Conservation (phyloP, 352 stramenopile species). For the Globisporangium viniferum region DNA sequence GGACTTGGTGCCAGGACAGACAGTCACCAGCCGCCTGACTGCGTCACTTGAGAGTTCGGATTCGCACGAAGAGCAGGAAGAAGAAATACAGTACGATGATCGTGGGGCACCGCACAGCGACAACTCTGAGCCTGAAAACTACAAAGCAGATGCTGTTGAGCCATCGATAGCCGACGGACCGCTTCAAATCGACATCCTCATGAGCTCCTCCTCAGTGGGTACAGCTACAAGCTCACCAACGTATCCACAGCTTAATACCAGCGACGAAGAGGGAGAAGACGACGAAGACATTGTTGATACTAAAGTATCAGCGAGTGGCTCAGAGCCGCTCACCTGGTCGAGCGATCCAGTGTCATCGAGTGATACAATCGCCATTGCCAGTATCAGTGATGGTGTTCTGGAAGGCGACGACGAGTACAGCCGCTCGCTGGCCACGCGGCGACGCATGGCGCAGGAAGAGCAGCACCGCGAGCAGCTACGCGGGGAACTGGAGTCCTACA, state of each 20-base stretch:
- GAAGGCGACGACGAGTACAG: conserved; percentile 22
- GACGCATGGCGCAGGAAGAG: conserved; percentile 28
- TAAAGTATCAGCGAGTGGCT: background rate
- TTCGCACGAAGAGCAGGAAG: no score
- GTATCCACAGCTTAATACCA: background rate
- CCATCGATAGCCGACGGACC: background rate
- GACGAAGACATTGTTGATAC: background rate
- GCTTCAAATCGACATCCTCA: background rate
- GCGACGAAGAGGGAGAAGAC: conserved; percentile 1
- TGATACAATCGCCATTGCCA: background rate
- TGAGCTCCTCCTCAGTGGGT: background rate
- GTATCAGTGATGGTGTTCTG: background rate
- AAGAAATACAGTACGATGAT: no score
- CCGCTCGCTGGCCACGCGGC: conserved; percentile 8
- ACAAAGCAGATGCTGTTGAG: background rate
- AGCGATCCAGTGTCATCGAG: no score
- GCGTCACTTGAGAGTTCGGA: no score
- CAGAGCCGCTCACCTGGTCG: background rate
- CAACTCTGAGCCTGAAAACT: background rate
- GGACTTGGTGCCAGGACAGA: no score
- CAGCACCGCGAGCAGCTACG: conserved; percentile 34
- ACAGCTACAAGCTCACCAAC: background rate
- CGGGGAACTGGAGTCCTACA: conserved; percentile 43
- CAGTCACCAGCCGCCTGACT: no score
- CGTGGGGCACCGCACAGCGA: background rate